Base-by-base conservation (phyloP, 352 stramenopile species). In the Globisporangium apiculatum region DNA sequence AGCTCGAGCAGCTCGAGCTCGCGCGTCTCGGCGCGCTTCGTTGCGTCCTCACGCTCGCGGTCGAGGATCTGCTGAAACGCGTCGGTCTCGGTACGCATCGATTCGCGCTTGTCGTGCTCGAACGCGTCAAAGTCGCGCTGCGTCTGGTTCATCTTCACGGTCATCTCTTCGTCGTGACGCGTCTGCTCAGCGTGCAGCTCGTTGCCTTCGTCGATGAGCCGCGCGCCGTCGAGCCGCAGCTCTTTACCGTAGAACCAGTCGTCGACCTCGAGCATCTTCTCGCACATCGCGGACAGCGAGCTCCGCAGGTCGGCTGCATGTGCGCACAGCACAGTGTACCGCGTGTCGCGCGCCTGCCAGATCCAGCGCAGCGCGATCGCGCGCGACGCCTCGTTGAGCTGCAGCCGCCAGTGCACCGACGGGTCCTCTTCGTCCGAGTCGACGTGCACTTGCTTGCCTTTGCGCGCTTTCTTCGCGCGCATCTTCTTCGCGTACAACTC, bases 201-300 rank as follows among this genome's bases (percentile, higher is more conserved):
- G 2, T 61, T 64, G 1, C 74, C 86, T 45, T 91, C 78, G 2
- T 83, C 72, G 51, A 75, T 58, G 1, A 96, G 57, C 38, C 65
- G 67, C n/a, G 79, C 56, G 12, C 87, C 91, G 54, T 93, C 86
- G 50, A 97, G 53, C 5, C 87, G 81, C 55, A 97, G 62, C 53
- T 96, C 92, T 7, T 83, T 84, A 1, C 85, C 83, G 55, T 87
- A 97, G 68, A 95, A 97, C 89, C 92, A 98, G 70, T 97, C 89
- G 54, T 97, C 90, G n/a, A 94, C 86, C 59, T 94, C 84, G 4
- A 87, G 81, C 66, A 98, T 97, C 51, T 94, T 77, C 18, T 69
- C 73, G 40, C 77, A 68, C n/a, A 91, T 73, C 6, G 48, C 62
- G n/a, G 75, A 67, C 8, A 92, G 51, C 31, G 76, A 70, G 10